Base-by-base conservation (phyloP, 768 basidiomycete genomes). In the Suillus americanus region DNA sequence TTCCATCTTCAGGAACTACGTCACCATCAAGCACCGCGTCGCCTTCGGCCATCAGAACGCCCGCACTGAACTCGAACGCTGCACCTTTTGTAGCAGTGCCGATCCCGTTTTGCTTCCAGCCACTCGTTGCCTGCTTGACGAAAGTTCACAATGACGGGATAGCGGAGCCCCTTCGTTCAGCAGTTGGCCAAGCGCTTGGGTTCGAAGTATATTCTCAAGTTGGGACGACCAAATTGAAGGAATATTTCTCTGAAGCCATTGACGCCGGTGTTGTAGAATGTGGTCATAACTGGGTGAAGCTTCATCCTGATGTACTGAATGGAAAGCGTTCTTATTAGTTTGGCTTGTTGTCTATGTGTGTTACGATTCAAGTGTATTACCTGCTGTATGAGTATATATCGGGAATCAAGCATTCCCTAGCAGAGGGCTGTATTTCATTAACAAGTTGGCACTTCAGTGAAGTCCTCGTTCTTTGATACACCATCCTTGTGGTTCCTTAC, bases 381-480 rank as follows among this genome's bases (percentile, higher is more conserved):
- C 20, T 35, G 23, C 23, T 64, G 48, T 45, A 59, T 8, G 18
- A 43, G 40, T 61, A 65, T 54, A 8, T 70, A 70, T 48, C 62
- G 59, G 51, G 46, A 51, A 65, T 68, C 66, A 61, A 67, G 43
- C 18, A 3, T 23, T 33, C 55, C 37, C 70, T 41, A 75, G 61
- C 40, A 75, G 57, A 63, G 46, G 62, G 46, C 68, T 74, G 28
- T 66, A 63, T 46, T 82, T 82, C 62, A 50, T 50, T 1, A 8
- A 14, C 23, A 23, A 0, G 13, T 25, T 3, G 7, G 25, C 7
- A 50, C 25, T 28, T 1, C 28, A 81, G 84, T 73, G 10, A 83
- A 83, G 70, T 89, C 88, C 60, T 84, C 84, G 64, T 84, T 76
- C 35, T 77, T 48, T 23, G 6, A 3, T 6, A 48, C 23, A 25